Percentiles rank a stretch among this genome's conserved stretches.
These are phyloP conservation scores for Fusarium coffeatum DNA, from an alignment of 2,329 filamentous ascomycete species.

Conservation along the genomic window DNA sequence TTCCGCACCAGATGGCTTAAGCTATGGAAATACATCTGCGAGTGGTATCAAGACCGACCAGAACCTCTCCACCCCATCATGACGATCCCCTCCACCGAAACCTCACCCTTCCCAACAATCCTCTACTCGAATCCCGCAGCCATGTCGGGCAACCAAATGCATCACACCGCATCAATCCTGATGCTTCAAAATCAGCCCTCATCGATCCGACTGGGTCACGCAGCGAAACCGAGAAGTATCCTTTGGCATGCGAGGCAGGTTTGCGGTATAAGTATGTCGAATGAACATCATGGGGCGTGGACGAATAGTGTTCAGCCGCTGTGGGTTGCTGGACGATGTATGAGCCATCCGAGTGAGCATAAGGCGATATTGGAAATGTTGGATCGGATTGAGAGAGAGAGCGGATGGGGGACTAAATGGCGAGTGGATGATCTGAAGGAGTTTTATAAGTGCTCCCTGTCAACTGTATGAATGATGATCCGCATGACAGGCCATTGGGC, in stretches of 20 bases:
- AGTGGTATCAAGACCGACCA: slow-evolving; percentile 55
- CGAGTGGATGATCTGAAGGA: slow-evolving; percentile 63
- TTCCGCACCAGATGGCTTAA: slow-evolving; percentile 52
- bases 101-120: slow-evolving; percentile 61
- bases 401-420: slow-evolving; percentile 66
- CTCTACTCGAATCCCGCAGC: slow-evolving; percentile 63
- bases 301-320: slow-evolving; percentile 66
- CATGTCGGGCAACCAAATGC: slow-evolving; percentile 66
- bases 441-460: slow-evolving; percentile 50
- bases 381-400: slow-evolving; percentile 62
- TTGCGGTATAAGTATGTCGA: slow-evolving; percentile 64
- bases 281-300: slow-evolving; percentile 64
- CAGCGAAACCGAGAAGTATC: slow-evolving; percentile 52
- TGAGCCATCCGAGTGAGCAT: slow-evolving; percentile 60
- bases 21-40: slow-evolving; percentile 54
- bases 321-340: slow-evolving; percentile 64
- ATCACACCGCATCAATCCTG: slow-evolving; percentile 64
- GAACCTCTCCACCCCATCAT: slow-evolving; percentile 53
- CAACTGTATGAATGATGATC: slow-evolving; percentile 8
- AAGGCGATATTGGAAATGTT: slow-evolving; percentile 59
- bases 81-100: slow-evolving; percentile 54
- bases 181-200: slow-evolving; percentile 61
- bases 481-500: neutral
- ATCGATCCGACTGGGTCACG: slow-evolving; percentile 57
- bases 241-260: slow-evolving; percentile 66